A percentile compares a stretch with the other conserved stretches of the same genome.
Conservation (phyloP, 75 land plant species). For the Picea sitchensis region DNA sequence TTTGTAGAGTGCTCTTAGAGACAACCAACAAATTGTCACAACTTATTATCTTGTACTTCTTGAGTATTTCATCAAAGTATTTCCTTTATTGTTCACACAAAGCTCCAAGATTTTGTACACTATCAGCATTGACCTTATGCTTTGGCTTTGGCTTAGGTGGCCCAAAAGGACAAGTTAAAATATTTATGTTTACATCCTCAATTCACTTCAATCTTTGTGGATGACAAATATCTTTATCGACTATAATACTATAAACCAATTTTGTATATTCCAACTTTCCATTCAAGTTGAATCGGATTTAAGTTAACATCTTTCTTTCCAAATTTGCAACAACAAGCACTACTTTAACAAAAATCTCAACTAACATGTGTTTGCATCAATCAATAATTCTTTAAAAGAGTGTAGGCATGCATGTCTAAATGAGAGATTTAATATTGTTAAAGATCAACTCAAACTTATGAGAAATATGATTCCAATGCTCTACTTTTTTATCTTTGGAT, state of each 20-base stretch:
- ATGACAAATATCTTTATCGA: slow-evolving; percentile 97
- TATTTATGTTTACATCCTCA: slow-evolving; percentile 92
- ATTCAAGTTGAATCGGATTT: slow-evolving; percentile 92
- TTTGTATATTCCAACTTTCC: slow-evolving; percentile 55
- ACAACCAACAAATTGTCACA: neutral
- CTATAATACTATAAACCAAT: too few species aligned
- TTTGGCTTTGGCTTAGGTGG: slow-evolving; percentile 15
- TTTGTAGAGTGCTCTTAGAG: neutral
- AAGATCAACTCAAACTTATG: too few species aligned
- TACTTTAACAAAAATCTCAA: too few species aligned
- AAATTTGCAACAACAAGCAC: too few species aligned
- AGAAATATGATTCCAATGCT: too few species aligned
- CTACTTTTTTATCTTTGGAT: too few species aligned
- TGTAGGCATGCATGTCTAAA: too few species aligned
- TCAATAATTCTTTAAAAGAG: slow-evolving; percentile 29
- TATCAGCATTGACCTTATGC: slow-evolving; percentile 97
- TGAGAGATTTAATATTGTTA: too few species aligned
- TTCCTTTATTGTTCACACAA: slow-evolving; percentile 78
- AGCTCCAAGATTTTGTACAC: slow-evolving; percentile 92
- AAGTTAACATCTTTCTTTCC: slow-evolving; percentile 10
- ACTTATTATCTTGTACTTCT: slow-evolving; percentile 78
- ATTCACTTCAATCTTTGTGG: slow-evolving; percentile 97
- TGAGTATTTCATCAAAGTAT: slow-evolving; percentile 98
- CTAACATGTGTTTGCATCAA: slow-evolving; percentile 62
- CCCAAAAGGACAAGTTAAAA: slow-evolving; percentile 95